These are phyloP conservation scores for Nakazawaea populi DNA, from an alignment of 805 yeast species.

Conservation along the genomic window DNA sequence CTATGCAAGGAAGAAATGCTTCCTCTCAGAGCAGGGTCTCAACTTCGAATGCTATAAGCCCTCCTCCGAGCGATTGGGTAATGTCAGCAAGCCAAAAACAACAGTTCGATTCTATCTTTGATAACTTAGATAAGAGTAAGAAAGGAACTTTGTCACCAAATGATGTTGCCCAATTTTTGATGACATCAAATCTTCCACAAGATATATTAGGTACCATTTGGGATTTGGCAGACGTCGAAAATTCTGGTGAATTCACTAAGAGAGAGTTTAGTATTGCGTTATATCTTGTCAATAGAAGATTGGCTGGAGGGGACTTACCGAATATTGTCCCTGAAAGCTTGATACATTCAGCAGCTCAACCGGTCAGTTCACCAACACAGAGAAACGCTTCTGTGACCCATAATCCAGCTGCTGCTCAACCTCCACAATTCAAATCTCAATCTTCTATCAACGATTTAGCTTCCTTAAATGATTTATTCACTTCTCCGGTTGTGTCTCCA, in stretches of 20 bases:
- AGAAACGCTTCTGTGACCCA: slow-evolving; percentile 1
- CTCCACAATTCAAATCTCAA: slow-evolving; percentile 25
- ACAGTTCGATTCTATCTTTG: slow-evolving; percentile 77
- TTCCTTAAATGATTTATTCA: slow-evolving; percentile 50
- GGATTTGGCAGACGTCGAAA: slow-evolving; percentile 90
- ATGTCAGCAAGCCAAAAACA: slow-evolving; percentile 62
- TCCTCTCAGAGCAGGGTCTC: slow-evolving; percentile 10
- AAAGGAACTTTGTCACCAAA: slow-evolving; percentile 64
- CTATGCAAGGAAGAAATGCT: background rate
- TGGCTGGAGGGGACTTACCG: slow-evolving; percentile 77
- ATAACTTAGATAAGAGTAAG: slow-evolving; percentile 62
- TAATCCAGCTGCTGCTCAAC: slow-evolving; percentile 4
- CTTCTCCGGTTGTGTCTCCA: slow-evolving; percentile 29
- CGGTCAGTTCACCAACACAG: slow-evolving; percentile 3
- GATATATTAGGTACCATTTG: slow-evolving; percentile 83
- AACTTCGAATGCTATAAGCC: slow-evolving; percentile 6
- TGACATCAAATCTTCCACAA: slow-evolving; percentile 82
- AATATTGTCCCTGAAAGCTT: slow-evolving; percentile 67
- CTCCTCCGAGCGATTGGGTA: slow-evolving; percentile 48
- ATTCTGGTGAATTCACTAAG: slow-evolving; percentile 73
- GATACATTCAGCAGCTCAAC: slow-evolving; percentile 26
- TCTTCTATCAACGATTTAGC: slow-evolving; percentile 64
- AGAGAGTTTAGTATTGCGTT: slow-evolving; percentile 90
- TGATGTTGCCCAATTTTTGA: slow-evolving; percentile 82
- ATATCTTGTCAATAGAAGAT: slow-evolving; percentile 81